Evolutionary conservation across 2,329 filamentous ascomycete species (phyloP).

Genomic region (Aciculosporium take): DNA sequence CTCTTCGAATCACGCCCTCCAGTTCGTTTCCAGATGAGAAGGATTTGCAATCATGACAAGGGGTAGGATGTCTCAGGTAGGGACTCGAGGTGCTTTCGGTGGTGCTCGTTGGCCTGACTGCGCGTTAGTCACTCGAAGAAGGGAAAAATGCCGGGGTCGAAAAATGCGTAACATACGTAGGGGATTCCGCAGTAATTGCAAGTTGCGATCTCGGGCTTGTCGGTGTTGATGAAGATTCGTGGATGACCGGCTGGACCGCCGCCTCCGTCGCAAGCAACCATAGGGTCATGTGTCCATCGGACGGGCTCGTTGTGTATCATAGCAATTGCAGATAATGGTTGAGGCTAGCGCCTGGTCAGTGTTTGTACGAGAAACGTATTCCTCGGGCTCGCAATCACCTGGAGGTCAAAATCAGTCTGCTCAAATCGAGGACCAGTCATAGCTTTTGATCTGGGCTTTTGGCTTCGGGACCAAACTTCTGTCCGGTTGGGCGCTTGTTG

Average conservation of each 20-base stretch:
- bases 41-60: slow-evolving; percentile 33
- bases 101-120: slow-evolving; percentile 70
- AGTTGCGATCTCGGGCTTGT: slow-evolving; percentile 83
- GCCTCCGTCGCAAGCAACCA: slow-evolving; percentile 83
- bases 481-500: slow-evolving; percentile 78
- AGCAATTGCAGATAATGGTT: slow-evolving; percentile 79
- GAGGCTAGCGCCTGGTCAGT: slow-evolving; percentile 46
- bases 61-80: slow-evolving; percentile 72
- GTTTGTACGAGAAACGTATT: not conserved
- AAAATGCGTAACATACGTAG: slow-evolving; percentile 49
- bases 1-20: not conserved
- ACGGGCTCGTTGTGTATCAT: slow-evolving; percentile 95
- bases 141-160: not conserved
- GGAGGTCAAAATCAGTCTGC: slow-evolving; percentile 83
- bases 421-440: slow-evolving; percentile 95
- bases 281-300: slow-evolving; percentile 68
- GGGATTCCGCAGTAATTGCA: slow-evolving; percentile 92
- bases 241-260: slow-evolving; percentile 85
- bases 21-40: not conserved
- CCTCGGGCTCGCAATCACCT: slow-evolving; percentile 45
- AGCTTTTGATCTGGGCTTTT: slow-evolving; percentile 64
- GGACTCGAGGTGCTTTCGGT: slow-evolving; percentile 72
- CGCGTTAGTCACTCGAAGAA: not conserved
- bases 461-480: slow-evolving; percentile 71
- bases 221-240: slow-evolving; percentile 90